Evolutionary conservation across 352 stramenopile genomes (phyloP).

Genomic region (Globisporangium polare): DNA sequence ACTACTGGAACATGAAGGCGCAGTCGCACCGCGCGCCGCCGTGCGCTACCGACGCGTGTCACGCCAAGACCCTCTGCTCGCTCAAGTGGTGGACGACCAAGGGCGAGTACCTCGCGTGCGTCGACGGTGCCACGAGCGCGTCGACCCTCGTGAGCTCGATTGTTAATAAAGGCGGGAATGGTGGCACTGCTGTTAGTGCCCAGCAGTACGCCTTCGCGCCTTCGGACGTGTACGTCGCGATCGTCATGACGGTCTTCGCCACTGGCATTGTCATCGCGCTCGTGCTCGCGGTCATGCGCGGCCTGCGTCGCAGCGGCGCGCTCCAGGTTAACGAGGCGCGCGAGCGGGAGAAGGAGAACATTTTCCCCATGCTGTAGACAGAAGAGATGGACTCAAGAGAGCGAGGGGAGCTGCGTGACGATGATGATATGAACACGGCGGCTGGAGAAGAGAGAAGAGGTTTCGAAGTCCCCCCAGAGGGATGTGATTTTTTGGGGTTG

Average conservation of each 20-base stretch:
- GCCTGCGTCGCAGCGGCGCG: slow-evolving; percentile 33
- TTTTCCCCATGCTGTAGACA: slow-evolving; percentile 49
- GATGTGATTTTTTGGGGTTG: neutral
- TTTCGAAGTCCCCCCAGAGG: neutral
- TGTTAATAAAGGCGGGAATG: neutral
- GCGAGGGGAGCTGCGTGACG: neutral
- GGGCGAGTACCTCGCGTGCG: slow-evolving; percentile 61
- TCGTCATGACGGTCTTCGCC: slow-evolving; percentile 42
- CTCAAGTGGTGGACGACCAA: slow-evolving; percentile 81
- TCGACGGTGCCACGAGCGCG: slow-evolving; percentile 26
- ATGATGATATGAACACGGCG: neutral
- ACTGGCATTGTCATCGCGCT: slow-evolving; percentile 30
- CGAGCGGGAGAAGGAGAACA: slow-evolving; percentile 37
- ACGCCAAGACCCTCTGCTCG: slow-evolving; percentile 60
- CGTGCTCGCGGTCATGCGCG: slow-evolving; percentile 30
- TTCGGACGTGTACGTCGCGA: slow-evolving; percentile 36
- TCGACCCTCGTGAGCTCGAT: slow-evolving; percentile 17
- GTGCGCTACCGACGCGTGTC: slow-evolving; percentile 45
- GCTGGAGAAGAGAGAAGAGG: neutral
- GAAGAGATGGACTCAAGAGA: neutral
- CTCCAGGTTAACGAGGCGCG: slow-evolving; percentile 30
- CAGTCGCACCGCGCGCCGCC: slow-evolving; percentile 42
- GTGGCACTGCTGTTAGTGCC: neutral
- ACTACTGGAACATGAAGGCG: slow-evolving; percentile 87
- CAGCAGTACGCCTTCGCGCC: slow-evolving; percentile 1